Base-by-base conservation (phyloP, 2,329 filamentous ascomycete species). In the Fusarium robinianum region DNA sequence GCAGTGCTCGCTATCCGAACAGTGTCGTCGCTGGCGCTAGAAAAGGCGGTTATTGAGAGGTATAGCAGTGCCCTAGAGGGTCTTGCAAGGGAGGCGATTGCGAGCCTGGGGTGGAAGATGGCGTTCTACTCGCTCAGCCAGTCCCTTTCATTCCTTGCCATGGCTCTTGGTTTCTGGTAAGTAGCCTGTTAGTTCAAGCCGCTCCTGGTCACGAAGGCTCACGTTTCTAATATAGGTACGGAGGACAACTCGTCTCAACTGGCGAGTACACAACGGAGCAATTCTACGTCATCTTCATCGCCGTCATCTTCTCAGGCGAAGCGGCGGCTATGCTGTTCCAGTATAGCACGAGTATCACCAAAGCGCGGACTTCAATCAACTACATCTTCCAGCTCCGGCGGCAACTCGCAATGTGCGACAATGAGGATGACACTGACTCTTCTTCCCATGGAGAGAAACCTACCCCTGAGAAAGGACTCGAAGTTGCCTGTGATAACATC, bases 251-350 rank as follows among this genome's bases (percentile, higher is more conserved):
- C 4, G 60, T 74, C 6, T 69, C 69, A 1, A 65, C 59, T 1
- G 68, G 71, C n/a, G 76, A 80, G 51, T 78, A 79, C 52, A 64
- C 64, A 2, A 61, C 68, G 0, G 57, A 66, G 3, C 67, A 75
- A 31, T 79, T 78, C 59, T 78, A 78, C 54, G 66, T 72, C 23
- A 70, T 77, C 21, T 79, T 79, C 57, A 72, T 77, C 42, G 72
- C 75, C 14, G 65, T 77, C 11, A 63, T 79, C 15, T 78, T 72
- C 47, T 70, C 71, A 0, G 70, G 67, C 4, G 67, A 75, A 65
- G 65, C 70, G 5, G 66, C 71, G 3, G 67, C 69, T 3, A 49
- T 59, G 26, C 51, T 75, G n/a, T 75, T 75, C 54, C 66, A 75
- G 31, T 74, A 76, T 51, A 71, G 71, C 3, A 76, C 75, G 4